Conservation (phyloP, 352 stramenopile genomes). For the Globisporangium acanthophoron region DNA sequence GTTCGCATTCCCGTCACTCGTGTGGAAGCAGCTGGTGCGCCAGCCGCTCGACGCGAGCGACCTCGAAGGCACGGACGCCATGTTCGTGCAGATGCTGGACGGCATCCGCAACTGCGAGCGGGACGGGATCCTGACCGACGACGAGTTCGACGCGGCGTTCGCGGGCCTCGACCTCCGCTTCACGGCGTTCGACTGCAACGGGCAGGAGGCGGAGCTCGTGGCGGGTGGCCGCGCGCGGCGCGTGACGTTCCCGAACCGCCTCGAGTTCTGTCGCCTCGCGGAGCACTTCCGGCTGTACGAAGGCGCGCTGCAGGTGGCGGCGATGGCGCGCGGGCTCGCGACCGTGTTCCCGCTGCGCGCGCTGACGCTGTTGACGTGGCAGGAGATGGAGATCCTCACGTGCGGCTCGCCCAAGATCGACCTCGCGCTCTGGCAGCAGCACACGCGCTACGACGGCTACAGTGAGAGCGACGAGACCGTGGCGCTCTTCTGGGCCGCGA, state of each 20-base stretch:
- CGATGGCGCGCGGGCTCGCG: constrained; percentile 79
- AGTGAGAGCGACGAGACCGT: constrained; percentile 78
- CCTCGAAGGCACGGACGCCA: constrained; percentile 86
- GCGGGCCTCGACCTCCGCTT: constrained; percentile 73
- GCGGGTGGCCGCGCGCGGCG: constrained; percentile 52
- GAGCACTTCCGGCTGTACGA: constrained; percentile 81
- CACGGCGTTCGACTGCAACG: constrained; percentile 80
- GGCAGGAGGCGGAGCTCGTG: constrained; percentile 77
- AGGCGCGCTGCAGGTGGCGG: constrained; percentile 55
- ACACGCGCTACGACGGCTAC: constrained; percentile 89
- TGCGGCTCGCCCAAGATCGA: constrained; percentile 91
- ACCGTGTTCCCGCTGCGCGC: constrained; percentile 81
- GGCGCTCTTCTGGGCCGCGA: constrained; percentile 86
- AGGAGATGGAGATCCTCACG: constrained; percentile 90
- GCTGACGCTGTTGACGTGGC: constrained; percentile 86
- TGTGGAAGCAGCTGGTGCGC: constrained; percentile 91
- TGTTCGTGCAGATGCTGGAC: constrained; percentile 88
- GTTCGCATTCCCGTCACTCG: constrained; percentile 88
- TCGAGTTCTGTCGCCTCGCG: constrained; percentile 78
- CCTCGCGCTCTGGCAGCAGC: constrained; percentile 78
- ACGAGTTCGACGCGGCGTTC: constrained; percentile 77
- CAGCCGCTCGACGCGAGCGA: constrained; percentile 77
- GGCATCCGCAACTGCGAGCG: constrained; percentile 80
- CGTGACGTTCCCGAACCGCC: constrained; percentile 83
- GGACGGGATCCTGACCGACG: constrained; percentile 73